Base-by-base conservation (phyloP, 2,329 filamentous ascomycete genomes). In the Stemphylium beticola region DNA sequence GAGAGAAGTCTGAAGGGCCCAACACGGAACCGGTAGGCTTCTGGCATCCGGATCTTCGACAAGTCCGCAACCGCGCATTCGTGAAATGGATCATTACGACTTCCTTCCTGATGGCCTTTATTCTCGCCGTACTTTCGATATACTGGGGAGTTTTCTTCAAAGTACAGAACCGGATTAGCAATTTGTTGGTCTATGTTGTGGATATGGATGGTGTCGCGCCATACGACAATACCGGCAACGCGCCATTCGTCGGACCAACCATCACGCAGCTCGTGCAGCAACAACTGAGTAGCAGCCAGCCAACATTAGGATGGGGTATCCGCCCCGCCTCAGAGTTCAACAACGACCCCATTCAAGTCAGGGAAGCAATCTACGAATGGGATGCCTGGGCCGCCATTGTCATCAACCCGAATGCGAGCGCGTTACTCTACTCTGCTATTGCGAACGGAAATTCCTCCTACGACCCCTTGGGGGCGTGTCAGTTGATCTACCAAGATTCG, bases 191-290 rank as follows among this genome's bases (percentile, higher is more conserved):
- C 8, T 81, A 83, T 56, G 81, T 88, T 2, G 85, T 89, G 24
- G 84, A 88, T 67, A 87, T 88, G 59, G 86, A 89, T 66, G 82
- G 82, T 4, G 78, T 79, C 40, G 75, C 81, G 1, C 84, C 84
- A 1, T 86, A 83, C 57, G 65, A 77, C 58, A 77, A 76, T 18
- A 63, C 61, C 1, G 61, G 61, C 32, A 73, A 75, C 4, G 66
- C 76, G 15, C 79, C 85, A 0, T 63, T 88, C 2, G 78, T 89
- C n/a, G 86, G 86, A 1, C 84, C 83, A 0, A 72, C 78, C 0
- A 78, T 87, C 10, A 78, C 77, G 1, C 64, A 80, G 26, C 68
- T 81, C 0, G 80, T 79, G 0, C 67, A 80, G 34, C 60, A 79
- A n/a, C 73, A 81, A 45, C 58, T 80, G 24, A 66, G 73, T 7